phyloP scores from a whole-genome alignment of 148 eudicot species.

The Silene conica region DNA sequence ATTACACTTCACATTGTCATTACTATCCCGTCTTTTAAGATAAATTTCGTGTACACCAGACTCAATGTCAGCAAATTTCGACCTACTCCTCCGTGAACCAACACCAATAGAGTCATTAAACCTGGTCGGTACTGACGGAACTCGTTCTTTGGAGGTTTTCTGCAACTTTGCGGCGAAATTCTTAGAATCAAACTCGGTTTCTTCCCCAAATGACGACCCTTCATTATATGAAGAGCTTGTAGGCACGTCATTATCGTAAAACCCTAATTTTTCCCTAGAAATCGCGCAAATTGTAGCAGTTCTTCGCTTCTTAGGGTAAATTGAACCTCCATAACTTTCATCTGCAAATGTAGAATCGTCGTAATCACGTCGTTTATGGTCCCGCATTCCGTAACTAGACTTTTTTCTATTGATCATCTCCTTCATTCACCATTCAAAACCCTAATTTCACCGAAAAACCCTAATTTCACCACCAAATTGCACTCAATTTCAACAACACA shows the following conservation, averaged over 20 bases:
- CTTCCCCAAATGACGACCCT: slow-evolving; percentile 30
- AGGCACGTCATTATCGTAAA: slow-evolving; percentile 22
- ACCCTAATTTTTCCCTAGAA: slow-evolving; percentile 17
- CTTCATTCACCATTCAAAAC: slow-evolving; percentile 11
- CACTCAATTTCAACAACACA: background rate
- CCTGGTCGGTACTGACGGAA: slow-evolving; percentile 41
- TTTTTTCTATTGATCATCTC: slow-evolving; percentile 33
- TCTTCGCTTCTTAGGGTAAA: slow-evolving; percentile 35
- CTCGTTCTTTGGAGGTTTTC: slow-evolving; percentile 26
- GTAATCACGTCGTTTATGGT: slow-evolving; percentile 30
- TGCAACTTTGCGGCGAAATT: background rate
- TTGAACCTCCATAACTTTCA: slow-evolving; percentile 24
- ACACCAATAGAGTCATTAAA: slow-evolving; percentile 36
- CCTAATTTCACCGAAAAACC: slow-evolving; percentile 24
- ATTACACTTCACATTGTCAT: slow-evolving; percentile 14
- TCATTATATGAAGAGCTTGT: slow-evolving; percentile 34
- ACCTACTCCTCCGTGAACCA: slow-evolving; percentile 28
- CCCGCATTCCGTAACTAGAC: slow-evolving; percentile 35
- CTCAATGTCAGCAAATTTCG: slow-evolving; percentile 31
- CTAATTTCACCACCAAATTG: slow-evolving; percentile 19
- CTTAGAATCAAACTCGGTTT: slow-evolving; percentile 30
- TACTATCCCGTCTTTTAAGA: slow-evolving; percentile 36
- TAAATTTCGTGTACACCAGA: slow-evolving; percentile 38
- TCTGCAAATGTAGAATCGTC: slow-evolving; percentile 26
- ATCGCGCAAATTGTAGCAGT: slow-evolving; percentile 17